phyloP scores from a whole-genome alignment of 169 alveolate genomes.

The Eimeria sp. region DNA sequence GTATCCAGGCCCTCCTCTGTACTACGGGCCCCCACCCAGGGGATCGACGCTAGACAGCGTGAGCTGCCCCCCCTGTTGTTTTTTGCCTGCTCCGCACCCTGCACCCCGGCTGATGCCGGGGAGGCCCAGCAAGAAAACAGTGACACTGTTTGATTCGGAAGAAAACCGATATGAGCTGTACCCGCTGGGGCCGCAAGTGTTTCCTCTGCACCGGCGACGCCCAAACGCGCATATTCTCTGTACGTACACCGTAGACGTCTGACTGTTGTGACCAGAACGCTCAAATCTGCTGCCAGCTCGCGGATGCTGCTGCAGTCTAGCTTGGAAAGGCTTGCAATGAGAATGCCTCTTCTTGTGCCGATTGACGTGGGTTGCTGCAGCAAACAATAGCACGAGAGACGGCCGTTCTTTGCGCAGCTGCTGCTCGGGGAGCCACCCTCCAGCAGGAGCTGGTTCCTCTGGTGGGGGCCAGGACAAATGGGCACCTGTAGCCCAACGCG shows the following conservation, averaged over 20 bases:
- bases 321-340: no score
- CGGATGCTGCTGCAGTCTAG: no score
- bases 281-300: no score
- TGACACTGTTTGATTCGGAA: constrained; percentile 48
- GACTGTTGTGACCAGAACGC: no score
- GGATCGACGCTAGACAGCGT: background rate
- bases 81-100: constrained; percentile 14
- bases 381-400: background rate
- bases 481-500: background rate
- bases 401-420: constrained; percentile 4
- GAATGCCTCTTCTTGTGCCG: background rate
- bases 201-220: constrained; percentile 39
- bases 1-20: constrained; percentile 47
- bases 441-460: background rate
- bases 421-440: constrained; percentile 5
- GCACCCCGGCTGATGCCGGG: constrained; percentile 5
- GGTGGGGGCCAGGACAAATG: background rate
- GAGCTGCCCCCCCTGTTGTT: constrained; percentile 28
- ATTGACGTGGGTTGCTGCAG: background rate
- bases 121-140: background rate
- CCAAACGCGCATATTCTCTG: background rate
- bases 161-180: constrained; percentile 33
- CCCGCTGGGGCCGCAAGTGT: constrained; percentile 32
- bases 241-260: background rate
- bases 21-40: background rate